phyloP scores from a whole-genome alignment of 2,329 filamentous ascomycete species.

The Fusarium musae region DNA sequence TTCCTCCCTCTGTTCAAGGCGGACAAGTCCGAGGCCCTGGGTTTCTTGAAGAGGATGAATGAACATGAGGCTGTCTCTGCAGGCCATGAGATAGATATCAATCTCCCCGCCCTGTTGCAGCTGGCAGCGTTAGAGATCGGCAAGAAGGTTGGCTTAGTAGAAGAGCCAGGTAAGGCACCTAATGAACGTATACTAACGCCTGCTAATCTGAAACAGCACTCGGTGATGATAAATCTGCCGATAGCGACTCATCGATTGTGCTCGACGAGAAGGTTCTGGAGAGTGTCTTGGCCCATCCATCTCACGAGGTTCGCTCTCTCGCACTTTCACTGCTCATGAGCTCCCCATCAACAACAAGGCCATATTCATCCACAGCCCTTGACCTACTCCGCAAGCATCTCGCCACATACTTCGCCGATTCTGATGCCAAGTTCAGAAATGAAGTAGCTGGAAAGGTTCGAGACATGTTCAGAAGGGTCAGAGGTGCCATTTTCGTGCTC shows the following conservation, averaged over 20 bases:
- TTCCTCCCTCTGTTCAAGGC: conserved; percentile 71
- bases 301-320: conserved; percentile 77
- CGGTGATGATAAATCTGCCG: conserved; percentile 26
- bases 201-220: conserved; percentile 45
- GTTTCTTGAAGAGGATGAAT: conserved; percentile 69
- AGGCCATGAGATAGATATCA: conserved; percentile 57
- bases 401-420: conserved; percentile 79
- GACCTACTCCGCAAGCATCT: conserved; percentile 72
- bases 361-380: conserved; percentile 73
- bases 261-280: conserved; percentile 60
- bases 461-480: conserved; percentile 79
- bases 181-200: background rate
- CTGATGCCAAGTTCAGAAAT: conserved; percentile 86
- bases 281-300: conserved; percentile 64
- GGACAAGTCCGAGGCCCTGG: conserved; percentile 63
- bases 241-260: conserved; percentile 45
- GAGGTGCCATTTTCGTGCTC: conserved; percentile 71
- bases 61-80: conserved; percentile 59
- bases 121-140: conserved; percentile 76
- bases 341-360: conserved; percentile 78
- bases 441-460: conserved; percentile 81
- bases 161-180: conserved; percentile 66
- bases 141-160: conserved; percentile 75
- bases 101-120: conserved; percentile 67
- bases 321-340: conserved; percentile 83